Conservation (phyloP, 2,329 filamentous ascomycete genomes). For the Colletotrichum cuscutae region DNA sequence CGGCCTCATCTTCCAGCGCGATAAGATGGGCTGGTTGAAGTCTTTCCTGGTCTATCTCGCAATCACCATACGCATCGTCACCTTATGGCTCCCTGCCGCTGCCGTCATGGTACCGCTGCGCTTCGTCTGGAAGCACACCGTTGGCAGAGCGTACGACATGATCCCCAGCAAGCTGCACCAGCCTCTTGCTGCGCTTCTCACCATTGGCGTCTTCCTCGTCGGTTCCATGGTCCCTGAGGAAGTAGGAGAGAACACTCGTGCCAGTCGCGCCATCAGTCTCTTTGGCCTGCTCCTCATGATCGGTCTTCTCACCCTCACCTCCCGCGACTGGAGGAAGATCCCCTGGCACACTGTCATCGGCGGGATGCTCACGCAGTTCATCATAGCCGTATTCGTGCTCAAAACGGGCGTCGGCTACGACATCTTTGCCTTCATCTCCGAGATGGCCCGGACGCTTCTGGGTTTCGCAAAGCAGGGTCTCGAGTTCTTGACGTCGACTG, state of each 20-base stretch:
- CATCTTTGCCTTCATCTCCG: constrained; percentile 80
- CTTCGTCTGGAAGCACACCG: constrained; percentile 17
- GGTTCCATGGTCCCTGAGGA: constrained; percentile 29
- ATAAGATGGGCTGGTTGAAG: constrained; percentile 64
- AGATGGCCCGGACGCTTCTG: constrained; percentile 70
- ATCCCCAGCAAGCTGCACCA: constrained; percentile 25
- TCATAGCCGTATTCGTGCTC: constrained; percentile 28
- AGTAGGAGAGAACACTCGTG: constrained; percentile 24
- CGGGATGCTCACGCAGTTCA: constrained; percentile 28
- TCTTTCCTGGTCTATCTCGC: constrained; percentile 74
- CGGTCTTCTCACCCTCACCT: constrained; percentile 20
- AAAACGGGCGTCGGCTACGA: constrained; percentile 53
- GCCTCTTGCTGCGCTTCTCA: constrained; percentile 21
- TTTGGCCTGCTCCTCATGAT: constrained; percentile 29
- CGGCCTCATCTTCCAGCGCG: constrained; percentile 29
- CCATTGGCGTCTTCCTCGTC: constrained; percentile 22
- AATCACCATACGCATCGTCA: constrained; percentile 69
- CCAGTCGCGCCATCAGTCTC: constrained; percentile 26
- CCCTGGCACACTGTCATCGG: constrained; percentile 33
- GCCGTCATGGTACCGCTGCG: constrained; percentile 27
- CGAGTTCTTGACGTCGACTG: constrained; percentile 67
- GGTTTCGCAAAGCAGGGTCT: constrained; percentile 73
- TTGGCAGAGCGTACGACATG: constrained; percentile 15
- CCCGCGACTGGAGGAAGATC: constrained; percentile 29
- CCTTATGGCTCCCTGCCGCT: constrained; percentile 26